Evolutionary conservation across 192 early-diverging fungal species (phyloP), one percentile per base, ranked within the genome.

Genomic region (Haplosporangium gracile): DNA sequence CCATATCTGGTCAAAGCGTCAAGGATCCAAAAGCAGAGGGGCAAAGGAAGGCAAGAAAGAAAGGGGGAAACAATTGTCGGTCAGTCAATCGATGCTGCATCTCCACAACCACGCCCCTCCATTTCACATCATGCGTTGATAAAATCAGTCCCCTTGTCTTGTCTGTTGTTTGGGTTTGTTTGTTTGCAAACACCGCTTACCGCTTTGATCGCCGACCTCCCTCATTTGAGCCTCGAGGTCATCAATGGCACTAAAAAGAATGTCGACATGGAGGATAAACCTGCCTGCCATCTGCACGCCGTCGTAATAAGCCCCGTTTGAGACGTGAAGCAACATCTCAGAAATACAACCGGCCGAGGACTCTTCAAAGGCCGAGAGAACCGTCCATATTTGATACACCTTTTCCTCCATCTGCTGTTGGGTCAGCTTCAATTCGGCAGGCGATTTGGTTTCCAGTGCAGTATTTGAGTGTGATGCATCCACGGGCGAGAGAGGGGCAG

Each of bases 331-430:
- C 43, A 99, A 88, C 95, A 98, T 99, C 73, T 97, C 97, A 24
- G 96, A 96, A 74, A 99, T 99, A 88, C 97, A 98, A 4, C 96
- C 95, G 5, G 98, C 97, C 7, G 96, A 95, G 7, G 97, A 97
- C 88, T 99, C 98, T 91, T 99, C 98, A 92, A 97, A 99, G 11
- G 94, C 95, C 15, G 97, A 97, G 42, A 99, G 91, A 8, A 99
- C 96, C 20, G 93, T 93, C 92, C 97, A 95, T 60, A 99, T 98
- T 68, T 94, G 90, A 75, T 95, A 95, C 24, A 97, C 97, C 85
- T 97, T 96, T 82, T 98, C 95, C 79, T 98, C 96, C 82, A 93
- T 96, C 20, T 88, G 89, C 74, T 93, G 90, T 79, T 97, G 95
- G 24, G 91, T 87, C 47, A 82, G 57, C 84, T 90, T 90, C 18